phyloP scores from a whole-genome alignment of 768 basidiomycete species.

The Coprinopsis marcescibilis region DNA sequence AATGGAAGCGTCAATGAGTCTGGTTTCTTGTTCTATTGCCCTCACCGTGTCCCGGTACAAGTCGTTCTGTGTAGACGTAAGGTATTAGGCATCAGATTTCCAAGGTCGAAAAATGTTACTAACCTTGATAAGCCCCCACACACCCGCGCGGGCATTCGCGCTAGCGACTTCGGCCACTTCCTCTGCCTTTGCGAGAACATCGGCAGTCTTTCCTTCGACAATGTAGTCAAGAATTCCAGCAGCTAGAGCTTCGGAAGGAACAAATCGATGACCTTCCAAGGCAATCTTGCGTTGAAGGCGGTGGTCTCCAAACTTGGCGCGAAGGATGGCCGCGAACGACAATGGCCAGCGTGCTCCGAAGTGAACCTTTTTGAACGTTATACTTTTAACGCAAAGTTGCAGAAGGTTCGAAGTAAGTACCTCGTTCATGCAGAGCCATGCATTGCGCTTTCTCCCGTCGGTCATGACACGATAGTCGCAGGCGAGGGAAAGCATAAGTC shows the following conservation, averaged over 20 bases:
- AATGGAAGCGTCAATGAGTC: conserved; percentile 26
- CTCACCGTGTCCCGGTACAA: conserved; percentile 55
- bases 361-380: conserved; percentile 45
- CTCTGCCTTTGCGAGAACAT: conserved; percentile 57
- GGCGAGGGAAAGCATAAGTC: conserved; percentile 68
- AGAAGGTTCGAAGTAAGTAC: conserved; percentile 28
- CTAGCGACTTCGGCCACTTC: conserved; percentile 53
- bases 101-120: conserved; percentile 2
- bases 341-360: conserved; percentile 81
- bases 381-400: not conserved
- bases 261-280: conserved; percentile 76
- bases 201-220: conserved; percentile 53
- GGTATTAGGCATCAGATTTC: not conserved
- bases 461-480: conserved; percentile 92
- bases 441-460: conserved; percentile 67
- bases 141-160: conserved; percentile 48
- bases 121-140: conserved; percentile 74
- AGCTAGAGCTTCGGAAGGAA: conserved; percentile 61
- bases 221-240: conserved; percentile 68
- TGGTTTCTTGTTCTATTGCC: conserved; percentile 32
- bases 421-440: conserved; percentile 94
- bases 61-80: conserved; percentile 19
- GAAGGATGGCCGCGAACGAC: conserved; percentile 59
- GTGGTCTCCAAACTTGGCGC: conserved; percentile 58
- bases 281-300: conserved; percentile 63